Evolutionary conservation across 2,329 filamentous ascomycete genomes (phyloP).

Genomic region (Colletotrichum limetticola): DNA sequence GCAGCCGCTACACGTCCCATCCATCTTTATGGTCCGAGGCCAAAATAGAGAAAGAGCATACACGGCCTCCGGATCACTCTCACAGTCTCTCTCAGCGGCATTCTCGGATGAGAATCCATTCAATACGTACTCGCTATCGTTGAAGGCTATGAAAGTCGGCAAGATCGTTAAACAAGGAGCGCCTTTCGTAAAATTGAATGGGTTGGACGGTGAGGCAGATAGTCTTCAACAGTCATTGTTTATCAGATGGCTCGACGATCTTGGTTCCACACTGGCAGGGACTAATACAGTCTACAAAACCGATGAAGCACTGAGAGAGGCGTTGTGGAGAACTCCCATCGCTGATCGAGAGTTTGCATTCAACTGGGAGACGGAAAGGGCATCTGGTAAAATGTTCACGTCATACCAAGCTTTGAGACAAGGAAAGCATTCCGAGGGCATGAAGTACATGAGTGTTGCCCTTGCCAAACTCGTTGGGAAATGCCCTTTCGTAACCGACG

Average conservation of each 20-base stretch:
- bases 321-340: constrained; percentile 6
- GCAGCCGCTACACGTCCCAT: background rate
- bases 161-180: background rate
- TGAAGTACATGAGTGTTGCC: constrained; percentile 10
- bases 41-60: background rate
- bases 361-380: constrained; percentile 11
- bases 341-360: constrained; percentile 8
- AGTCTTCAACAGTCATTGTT: background rate
- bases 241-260: background rate
- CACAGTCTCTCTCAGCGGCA: background rate
- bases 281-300: background rate
- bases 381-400: background rate
- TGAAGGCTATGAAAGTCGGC: background rate
- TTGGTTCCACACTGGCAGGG: background rate
- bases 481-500: background rate
- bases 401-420: background rate
- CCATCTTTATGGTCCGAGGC: background rate
- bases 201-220: background rate
- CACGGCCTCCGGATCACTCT: background rate
- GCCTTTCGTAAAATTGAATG: background rate
- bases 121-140: background rate
- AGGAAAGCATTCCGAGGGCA: background rate
- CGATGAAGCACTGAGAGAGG: background rate
- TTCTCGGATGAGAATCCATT: background rate
- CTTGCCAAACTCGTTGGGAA: background rate